A percentile compares a stretch with the other conserved stretches of the same genome.
Evolutionary conservation across 768 basidiomycete species (phyloP).

Genomic region (Collybia sordida): DNA sequence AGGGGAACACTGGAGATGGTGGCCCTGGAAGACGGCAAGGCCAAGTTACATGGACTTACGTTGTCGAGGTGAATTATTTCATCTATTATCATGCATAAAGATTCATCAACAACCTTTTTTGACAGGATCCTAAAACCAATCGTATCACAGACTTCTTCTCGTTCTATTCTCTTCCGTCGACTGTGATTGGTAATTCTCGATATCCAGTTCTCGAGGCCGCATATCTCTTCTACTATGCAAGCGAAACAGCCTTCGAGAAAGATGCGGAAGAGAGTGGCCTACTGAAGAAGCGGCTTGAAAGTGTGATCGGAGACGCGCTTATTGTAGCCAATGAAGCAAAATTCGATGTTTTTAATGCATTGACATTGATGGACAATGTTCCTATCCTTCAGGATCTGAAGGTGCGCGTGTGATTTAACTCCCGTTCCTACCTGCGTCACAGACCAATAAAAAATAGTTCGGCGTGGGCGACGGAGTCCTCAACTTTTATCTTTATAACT

Average conservation of each 20-base stretch:
- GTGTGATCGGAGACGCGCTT: constrained; percentile 78
- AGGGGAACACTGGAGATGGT: constrained; percentile 49
- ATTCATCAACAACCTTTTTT: not conserved
- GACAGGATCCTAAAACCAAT: constrained; percentile 76
- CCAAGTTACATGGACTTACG: constrained; percentile 95
- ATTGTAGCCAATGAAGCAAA: constrained; percentile 78
- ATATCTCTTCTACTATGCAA: constrained; percentile 95
- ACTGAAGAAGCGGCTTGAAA: constrained; percentile 68
- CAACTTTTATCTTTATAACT: constrained; percentile 95
- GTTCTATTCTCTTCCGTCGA: constrained; percentile 95
- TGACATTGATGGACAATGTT: constrained; percentile 94
- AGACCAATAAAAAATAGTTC: constrained; percentile 53
- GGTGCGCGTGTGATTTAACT: constrained; percentile 41
- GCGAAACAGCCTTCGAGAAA: constrained; percentile 65
- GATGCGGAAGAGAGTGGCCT: constrained; percentile 59
- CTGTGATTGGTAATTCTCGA: constrained; percentile 78
- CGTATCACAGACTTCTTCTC: constrained; percentile 95
- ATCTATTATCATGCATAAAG: not conserved
- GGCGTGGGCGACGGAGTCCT: constrained; percentile 90
- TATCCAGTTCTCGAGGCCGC: constrained; percentile 83
- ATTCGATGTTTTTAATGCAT: constrained; percentile 95
- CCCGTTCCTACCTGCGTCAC: not conserved
- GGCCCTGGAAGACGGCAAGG: constrained; percentile 55
- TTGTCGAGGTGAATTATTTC: constrained; percentile 75
- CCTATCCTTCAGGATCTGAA: constrained; percentile 80